phyloP scores from a whole-genome alignment of 1,139 yeast genomes.

The Blastobotrys buckinghamii region DNA sequence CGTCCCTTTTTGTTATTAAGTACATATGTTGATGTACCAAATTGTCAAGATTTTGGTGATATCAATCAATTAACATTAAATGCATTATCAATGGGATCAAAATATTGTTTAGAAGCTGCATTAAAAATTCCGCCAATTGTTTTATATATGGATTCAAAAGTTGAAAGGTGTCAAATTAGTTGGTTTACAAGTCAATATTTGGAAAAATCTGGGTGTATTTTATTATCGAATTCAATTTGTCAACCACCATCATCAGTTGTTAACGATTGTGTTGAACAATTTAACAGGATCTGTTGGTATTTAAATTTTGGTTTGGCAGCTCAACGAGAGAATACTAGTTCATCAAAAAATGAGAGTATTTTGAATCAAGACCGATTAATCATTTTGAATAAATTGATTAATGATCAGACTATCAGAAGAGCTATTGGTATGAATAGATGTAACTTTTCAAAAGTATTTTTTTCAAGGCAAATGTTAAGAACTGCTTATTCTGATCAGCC shows the following conservation, averaged over 20 bases:
- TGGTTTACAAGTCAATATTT: conserved; percentile 14
- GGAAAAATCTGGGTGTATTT: conserved; percentile 6
- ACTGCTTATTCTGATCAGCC: not conserved
- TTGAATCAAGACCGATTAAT: not conserved
- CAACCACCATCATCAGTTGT: not conserved
- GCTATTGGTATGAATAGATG: conserved; percentile 9
- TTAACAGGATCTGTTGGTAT: not conserved
- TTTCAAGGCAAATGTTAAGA: conserved; percentile 6
- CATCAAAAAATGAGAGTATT: not conserved
- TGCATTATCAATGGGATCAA: conserved; percentile 7
- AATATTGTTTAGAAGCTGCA: conserved; percentile 11
- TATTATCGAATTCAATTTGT: conserved; percentile 9
- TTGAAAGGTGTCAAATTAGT: conserved; percentile 14
- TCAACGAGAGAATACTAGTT: not conserved
- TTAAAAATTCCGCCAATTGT: conserved; percentile 11
- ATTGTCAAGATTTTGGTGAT: conserved; percentile 3
- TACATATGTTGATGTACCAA: conserved; percentile 9
- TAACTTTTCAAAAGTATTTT: conserved; percentile 8
- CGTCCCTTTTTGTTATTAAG: conserved; percentile 55
- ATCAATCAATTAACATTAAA: conserved; percentile 4
- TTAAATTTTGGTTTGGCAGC: conserved; percentile 2
- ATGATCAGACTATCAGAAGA: not conserved
- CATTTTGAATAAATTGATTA: not conserved
- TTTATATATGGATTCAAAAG: conserved; percentile 5
- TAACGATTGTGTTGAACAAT: not conserved